Percentiles rank a stretch among this genome's conserved stretches.
Evolutionary conservation across 202 grass and related monocot species (phyloP).

Genomic region (Bolboschoenoplectus hybrid): DNA sequence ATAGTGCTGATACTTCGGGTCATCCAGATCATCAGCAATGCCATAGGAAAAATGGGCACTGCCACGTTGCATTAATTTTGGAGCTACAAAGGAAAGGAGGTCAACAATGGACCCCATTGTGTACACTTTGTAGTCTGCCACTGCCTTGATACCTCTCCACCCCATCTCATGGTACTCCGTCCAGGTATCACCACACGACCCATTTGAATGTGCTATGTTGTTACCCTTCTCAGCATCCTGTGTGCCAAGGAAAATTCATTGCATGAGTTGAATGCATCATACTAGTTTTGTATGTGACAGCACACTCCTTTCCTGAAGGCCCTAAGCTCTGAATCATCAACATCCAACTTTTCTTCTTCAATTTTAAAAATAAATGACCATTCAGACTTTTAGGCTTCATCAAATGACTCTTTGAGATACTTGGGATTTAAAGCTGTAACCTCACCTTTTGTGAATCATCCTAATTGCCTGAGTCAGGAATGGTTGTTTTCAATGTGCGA

Average conservation of each 20-base stretch:
- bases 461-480: background rate
- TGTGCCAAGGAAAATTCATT: conserved; percentile 6
- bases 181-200: conserved; percentile 52
- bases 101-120: conserved; percentile 45
- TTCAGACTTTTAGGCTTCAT: background rate
- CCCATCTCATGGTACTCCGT: conserved; percentile 60
- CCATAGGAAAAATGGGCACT: conserved; percentile 52
- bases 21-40: conserved; percentile 55
- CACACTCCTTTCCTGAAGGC: background rate
- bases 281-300: background rate
- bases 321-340: background rate
- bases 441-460: conserved; percentile 14
- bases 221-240: conserved; percentile 54
- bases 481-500: background rate
- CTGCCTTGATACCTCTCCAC: conserved; percentile 59
- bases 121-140: conserved; percentile 53
- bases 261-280: conserved; percentile 1
- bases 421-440: background rate
- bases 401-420: background rate
- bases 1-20: conserved; percentile 49
- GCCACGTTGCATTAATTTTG: conserved; percentile 59
- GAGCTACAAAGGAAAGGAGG: conserved; percentile 57
- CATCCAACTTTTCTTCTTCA: background rate
- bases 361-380: background rate
- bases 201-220: conserved; percentile 48